These are phyloP conservation scores for Corynascus novoguineensis DNA, from an alignment of 495 filamentous ascomycete genomes.

Conservation along the genomic window DNA sequence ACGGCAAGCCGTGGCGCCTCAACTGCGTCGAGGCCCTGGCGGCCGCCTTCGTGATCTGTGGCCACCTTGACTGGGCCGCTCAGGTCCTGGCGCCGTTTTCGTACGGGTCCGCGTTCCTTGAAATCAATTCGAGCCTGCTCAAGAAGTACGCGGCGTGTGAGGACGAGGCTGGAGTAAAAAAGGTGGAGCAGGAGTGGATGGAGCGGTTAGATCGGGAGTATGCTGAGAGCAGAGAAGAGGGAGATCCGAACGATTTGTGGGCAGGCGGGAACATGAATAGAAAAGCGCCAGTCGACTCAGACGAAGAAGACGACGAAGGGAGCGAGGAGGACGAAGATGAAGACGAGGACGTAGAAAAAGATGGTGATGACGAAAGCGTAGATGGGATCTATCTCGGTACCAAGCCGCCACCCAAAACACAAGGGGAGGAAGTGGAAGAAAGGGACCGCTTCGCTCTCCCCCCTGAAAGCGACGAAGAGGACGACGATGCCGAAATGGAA, in stretches of 20 bases:
- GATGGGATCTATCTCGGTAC: conserved; percentile 56
- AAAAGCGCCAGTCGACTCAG: conserved; percentile 46
- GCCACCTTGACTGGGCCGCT: conserved; percentile 83
- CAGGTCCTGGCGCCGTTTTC: conserved; percentile 76
- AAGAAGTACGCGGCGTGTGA: conserved; percentile 79
- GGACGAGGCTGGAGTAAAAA: conserved; percentile 83
- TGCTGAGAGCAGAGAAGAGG: conserved; percentile 64
- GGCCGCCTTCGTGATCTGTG: conserved; percentile 87
- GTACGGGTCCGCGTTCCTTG: conserved; percentile 80
- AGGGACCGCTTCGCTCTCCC: conserved; percentile 68
- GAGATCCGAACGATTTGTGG: conserved; percentile 68
- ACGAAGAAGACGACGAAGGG: conserved; percentile 41
- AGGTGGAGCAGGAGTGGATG: conserved; percentile 79
- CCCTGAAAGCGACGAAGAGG: conserved; percentile 52
- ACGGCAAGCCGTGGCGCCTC: conserved; percentile 86
- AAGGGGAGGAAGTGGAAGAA: conserved; percentile 29
- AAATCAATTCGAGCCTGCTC: conserved; percentile 78
- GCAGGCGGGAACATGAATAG: conserved; percentile 81
- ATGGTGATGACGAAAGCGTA: conserved; percentile 27
- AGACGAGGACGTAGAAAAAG: conserved; percentile 36
- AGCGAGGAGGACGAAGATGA: conserved; percentile 34
- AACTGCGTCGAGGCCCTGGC: conserved; percentile 96
- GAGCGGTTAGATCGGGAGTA: conserved; percentile 87
- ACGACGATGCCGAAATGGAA: conserved; percentile 84
- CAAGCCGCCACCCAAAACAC: conserved; percentile 38